Base-by-base conservation (phyloP, 75 land plant genomes). In the Picea sitchensis region DNA sequence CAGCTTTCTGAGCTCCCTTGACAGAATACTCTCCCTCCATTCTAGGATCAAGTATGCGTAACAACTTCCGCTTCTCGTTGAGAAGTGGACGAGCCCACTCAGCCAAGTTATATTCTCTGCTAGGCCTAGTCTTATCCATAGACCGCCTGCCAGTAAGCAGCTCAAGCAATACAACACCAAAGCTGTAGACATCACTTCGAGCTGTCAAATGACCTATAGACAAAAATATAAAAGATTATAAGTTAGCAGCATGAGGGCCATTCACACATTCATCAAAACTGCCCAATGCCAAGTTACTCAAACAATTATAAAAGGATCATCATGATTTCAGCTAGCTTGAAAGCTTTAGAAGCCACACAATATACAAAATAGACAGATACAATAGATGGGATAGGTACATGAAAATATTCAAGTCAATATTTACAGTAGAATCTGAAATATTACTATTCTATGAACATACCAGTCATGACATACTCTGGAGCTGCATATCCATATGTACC, bases 141-240 rank as follows among this genome's bases (percentile, higher is more conserved):
- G 82, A 79, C n/a, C 82, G 63, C 14, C 77, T 75, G 3, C 89
- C 88, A 14, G 88, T 85, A 58, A 87, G 81, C 44, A 87, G 32
- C 80, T 87, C 87, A 44, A 87, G 68, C 2, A 87, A 80, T 20
- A 87, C 89, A 18, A 87, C 87, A 8, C 88, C 89, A 60, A 82
- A 87, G 82, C 88, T 82, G 36, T 80, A 87, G 9, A 87, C 89
- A 73, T 87, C 87, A 64, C 89, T 87, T 80, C 82, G 81, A 20
- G 89, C 78, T 38, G 88, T 85, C 47, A 87, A 59, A 62, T 87
- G 89, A n/a, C 88, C 89, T 82, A 80, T 47, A 38, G 12, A 58
- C 62, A 58, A 15, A 38, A 41, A 15, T 76, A 73, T 23, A 79
- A 60, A 17, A 44, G 21, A 71, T 41, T 18, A 44, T n/a, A 38